Evolutionary conservation across 2,329 filamentous ascomycete genomes (phyloP).

Genomic region (Ceratocystis papillata): DNA sequence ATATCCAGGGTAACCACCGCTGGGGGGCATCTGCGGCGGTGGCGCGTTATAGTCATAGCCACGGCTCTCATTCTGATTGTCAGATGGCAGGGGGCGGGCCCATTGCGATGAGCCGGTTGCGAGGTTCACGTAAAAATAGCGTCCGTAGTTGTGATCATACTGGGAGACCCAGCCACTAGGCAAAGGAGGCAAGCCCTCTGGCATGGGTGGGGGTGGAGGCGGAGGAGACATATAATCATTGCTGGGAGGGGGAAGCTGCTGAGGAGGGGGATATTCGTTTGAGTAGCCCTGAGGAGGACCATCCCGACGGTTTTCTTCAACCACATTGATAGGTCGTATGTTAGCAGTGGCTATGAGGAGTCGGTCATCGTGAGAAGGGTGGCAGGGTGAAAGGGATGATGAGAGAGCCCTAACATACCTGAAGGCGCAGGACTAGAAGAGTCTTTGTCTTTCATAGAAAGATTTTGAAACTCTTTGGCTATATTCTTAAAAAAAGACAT

Average conservation of each 20-base stretch:
- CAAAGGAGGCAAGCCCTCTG: conserved; percentile 38
- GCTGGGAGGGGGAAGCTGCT: conserved; percentile 21
- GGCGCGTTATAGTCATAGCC: conserved; percentile 12
- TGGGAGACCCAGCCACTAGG: conserved; percentile 52
- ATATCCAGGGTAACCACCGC: conserved; percentile 11
- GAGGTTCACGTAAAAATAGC: conserved; percentile 55
- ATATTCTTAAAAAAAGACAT: conserved; percentile 40
- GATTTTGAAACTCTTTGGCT: conserved; percentile 37
- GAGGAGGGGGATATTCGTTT: conserved; percentile 20
- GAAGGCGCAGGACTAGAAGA: conserved; percentile 6
- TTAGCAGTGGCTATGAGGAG: not conserved
- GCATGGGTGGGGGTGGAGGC: conserved; percentile 26
- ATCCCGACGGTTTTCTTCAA: conserved; percentile 5
- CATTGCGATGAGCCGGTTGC: conserved; percentile 52
- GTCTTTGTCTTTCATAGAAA: conserved; percentile 34
- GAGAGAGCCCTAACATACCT: not conserved
- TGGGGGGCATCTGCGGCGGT: conserved; percentile 7
- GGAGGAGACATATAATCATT: conserved; percentile 17
- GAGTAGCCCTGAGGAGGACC: not conserved
- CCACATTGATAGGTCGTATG: not conserved
- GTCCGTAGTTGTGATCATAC: conserved; percentile 50
- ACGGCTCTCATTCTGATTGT: conserved; percentile 9
- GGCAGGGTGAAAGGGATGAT: not conserved
- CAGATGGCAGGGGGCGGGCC: conserved; percentile 41
- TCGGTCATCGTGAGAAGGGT: conserved; percentile 3